These are phyloP conservation scores for Pythium insidiosum DNA, from an alignment of 352 stramenopile species.

Conservation along the genomic window DNA sequence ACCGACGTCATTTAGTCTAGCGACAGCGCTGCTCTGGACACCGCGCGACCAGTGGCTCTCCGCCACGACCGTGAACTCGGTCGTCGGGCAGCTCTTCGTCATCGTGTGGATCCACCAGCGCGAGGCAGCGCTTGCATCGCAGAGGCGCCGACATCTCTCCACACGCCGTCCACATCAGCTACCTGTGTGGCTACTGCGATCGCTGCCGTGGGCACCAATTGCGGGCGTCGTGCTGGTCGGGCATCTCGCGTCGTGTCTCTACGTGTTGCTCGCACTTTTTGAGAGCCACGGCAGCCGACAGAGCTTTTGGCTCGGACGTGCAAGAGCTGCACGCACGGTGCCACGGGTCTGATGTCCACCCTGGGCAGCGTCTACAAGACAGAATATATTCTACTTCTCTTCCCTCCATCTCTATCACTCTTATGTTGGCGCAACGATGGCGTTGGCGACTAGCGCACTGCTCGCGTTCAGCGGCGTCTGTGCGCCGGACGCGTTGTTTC, in stretches of 20 bases:
- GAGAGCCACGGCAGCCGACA: slow-evolving; percentile 54
- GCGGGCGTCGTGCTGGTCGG: slow-evolving; percentile 32
- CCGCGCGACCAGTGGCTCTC: no score
- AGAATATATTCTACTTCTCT: no score
- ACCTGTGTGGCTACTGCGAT: background rate
- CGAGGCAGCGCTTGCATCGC: slow-evolving; percentile 11
- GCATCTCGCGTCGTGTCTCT: slow-evolving; percentile 51
- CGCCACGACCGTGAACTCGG: slow-evolving; percentile 33
- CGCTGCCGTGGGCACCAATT: slow-evolving; percentile 10
- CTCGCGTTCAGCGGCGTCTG: no score
- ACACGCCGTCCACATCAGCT: background rate
- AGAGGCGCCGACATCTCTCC: background rate
- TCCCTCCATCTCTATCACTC: no score
- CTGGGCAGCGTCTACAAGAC: no score
- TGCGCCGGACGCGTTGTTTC: background rate
- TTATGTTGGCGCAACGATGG: background rate
- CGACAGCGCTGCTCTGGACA: no score
- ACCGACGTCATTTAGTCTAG: no score
- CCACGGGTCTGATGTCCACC: slow-evolving; percentile 4
- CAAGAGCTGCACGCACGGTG: slow-evolving; percentile 4
- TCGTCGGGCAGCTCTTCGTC: slow-evolving; percentile 32
- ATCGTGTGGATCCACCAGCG: slow-evolving; percentile 47
- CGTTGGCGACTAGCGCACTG: background rate
- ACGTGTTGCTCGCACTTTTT: slow-evolving; percentile 61
- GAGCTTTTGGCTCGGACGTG: slow-evolving; percentile 64